Percentiles rank a stretch among this genome's conserved stretches.
Evolutionary conservation across 2,329 filamentous ascomycete genomes (phyloP).

Genomic region (Pestalotiopsis sp.): DNA sequence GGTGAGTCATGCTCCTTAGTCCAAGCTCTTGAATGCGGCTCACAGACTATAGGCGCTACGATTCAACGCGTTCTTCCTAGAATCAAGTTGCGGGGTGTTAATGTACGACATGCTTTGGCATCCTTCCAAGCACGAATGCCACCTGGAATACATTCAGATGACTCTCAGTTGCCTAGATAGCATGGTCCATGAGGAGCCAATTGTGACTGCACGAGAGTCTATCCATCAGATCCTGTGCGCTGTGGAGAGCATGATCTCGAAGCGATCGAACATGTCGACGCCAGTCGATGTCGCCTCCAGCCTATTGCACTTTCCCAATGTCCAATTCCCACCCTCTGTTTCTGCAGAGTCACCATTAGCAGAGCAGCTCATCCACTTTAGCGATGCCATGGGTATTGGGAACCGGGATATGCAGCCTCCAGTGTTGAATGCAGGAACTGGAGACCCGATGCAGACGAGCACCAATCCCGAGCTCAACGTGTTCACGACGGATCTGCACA

Average conservation of each 20-base stretch:
- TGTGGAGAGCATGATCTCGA: constrained; percentile 17
- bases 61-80: constrained; percentile 32
- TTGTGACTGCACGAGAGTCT: constrained; percentile 20
- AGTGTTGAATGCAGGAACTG: constrained; percentile 1
- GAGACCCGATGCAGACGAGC: constrained; percentile 12
- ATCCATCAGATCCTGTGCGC: constrained; percentile 22
- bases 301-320: background rate
- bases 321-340: background rate
- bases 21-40: too few relatives aligned
- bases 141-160: constrained; percentile 30
- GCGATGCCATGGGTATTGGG: background rate
- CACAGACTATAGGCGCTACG: constrained; percentile 4
- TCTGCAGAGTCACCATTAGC: background rate
- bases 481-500: constrained; percentile 31
- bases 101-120: constrained; percentile 31
- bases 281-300: background rate
- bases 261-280: background rate
- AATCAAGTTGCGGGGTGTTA: constrained; percentile 30
- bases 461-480: constrained; percentile 27
- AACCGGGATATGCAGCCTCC: constrained; percentile 25
- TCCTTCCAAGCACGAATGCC: constrained; percentile 30
- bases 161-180: constrained; percentile 25
- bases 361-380: background rate
- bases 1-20: background rate
- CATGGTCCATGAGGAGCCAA: constrained; percentile 24